Conservation (phyloP, 1,284 basidiomycete species). For the Chalciporus sp. region DNA sequence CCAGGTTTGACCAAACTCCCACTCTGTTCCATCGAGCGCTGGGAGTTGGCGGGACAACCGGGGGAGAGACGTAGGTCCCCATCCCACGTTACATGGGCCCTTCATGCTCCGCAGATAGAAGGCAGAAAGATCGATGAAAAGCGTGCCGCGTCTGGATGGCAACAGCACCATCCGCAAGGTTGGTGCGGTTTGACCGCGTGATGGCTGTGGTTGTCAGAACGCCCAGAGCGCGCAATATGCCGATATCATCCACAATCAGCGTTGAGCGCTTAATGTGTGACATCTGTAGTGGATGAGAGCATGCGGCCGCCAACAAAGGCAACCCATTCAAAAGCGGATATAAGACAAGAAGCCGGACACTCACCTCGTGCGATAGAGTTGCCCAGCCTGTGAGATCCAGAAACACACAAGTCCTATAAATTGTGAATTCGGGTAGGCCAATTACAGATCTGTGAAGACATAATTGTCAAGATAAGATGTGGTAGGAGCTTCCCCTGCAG, state of each 20-base stretch:
- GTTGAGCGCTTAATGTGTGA: neutral
- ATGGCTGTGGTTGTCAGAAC: neutral
- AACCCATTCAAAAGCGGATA: conserved; percentile 4
- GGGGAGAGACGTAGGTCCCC: conserved; percentile 3
- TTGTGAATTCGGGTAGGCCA: conserved; percentile 2
- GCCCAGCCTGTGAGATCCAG: conserved; percentile 10
- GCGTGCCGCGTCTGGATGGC: conserved; percentile 1
- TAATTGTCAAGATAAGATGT: neutral
- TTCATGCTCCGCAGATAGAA: conserved; percentile 2
- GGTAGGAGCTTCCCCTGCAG: conserved; percentile 2
- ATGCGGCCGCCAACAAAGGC: neutral
- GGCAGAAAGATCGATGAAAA: conserved; percentile 4
- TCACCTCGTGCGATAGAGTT: conserved; percentile 27
- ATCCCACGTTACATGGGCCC: conserved; percentile 20
- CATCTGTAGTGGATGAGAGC: neutral
- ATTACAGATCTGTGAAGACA: neutral
- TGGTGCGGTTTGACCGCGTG: neutral
- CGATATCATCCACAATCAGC: neutral
- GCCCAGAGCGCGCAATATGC: neutral
- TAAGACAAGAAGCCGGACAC: conserved; percentile 1
- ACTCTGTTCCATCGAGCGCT: neutral
- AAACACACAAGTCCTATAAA: conserved; percentile 2
- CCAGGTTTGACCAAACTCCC: neutral
- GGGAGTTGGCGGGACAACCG: conserved; percentile 1
- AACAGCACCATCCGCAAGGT: neutral